A percentile compares a stretch with the other conserved stretches of the same genome.
Conservation (phyloP, 1,139 yeast species). For the Meyerozyma guilliermondii region DNA sequence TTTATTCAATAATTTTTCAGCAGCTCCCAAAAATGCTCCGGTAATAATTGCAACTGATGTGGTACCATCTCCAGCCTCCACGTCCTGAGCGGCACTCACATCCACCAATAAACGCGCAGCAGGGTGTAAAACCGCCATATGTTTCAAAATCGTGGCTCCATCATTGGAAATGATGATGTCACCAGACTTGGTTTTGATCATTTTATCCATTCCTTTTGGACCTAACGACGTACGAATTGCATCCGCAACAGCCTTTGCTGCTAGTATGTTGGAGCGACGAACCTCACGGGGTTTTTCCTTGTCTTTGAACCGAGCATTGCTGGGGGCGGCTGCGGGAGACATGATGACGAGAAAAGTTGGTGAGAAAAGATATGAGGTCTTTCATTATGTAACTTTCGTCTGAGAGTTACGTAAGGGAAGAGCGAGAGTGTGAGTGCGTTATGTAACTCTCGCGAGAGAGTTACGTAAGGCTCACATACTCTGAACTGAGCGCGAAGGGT, state of each 20-base stretch:
- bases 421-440: too few species aligned
- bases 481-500: too few species aligned
- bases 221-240: constrained; percentile 97
- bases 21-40: constrained; percentile 91
- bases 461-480: too few species aligned
- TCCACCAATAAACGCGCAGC: constrained; percentile 98
- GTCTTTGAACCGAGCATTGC: constrained; percentile 87
- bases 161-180: constrained; percentile 94
- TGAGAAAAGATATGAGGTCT: too few species aligned
- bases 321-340: constrained; percentile 42
- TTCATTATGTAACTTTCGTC: too few species aligned
- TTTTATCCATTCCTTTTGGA: constrained; percentile 99
- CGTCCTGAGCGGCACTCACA: constrained; percentile 94
- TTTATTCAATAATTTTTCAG: constrained; percentile 79
- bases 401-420: too few species aligned
- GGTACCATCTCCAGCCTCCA: constrained; percentile 99
- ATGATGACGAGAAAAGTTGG: constrained; percentile 7
- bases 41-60: constrained; percentile 95
- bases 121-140: constrained; percentile 97
- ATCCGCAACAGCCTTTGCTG: constrained; percentile 97
- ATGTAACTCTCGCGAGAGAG: too few species aligned
- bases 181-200: constrained; percentile 91
- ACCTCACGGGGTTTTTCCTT: constrained; percentile 98
- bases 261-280: constrained; percentile 85
- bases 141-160: constrained; percentile 94